These are phyloP conservation scores for Irpex rosettiformis DNA, from an alignment of 1,284 basidiomycete species.

Conservation along the genomic window DNA sequence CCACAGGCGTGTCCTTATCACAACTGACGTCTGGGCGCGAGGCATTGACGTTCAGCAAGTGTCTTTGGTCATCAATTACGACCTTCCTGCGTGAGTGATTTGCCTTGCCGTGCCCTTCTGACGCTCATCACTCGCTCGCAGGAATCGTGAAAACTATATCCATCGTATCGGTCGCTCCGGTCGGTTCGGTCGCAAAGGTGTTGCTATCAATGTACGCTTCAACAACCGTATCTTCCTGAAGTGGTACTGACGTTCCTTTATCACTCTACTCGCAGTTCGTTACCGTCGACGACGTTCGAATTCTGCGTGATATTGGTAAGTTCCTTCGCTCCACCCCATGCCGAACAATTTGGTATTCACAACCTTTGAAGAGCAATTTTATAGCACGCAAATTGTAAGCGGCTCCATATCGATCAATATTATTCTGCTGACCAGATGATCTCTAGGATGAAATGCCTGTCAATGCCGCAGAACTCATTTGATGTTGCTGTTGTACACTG, in stretches of 20 bases:
- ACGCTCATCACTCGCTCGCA: slow-evolving; percentile 25
- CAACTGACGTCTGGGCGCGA: slow-evolving; percentile 97
- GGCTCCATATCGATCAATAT: slow-evolving; percentile 8
- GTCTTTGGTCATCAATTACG: slow-evolving; percentile 97
- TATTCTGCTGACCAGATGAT: slow-evolving; percentile 12
- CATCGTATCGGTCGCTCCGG: slow-evolving; percentile 96
- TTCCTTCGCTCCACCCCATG: slow-evolving; percentile 13
- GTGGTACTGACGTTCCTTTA: slow-evolving; percentile 14
- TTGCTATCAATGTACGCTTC: slow-evolving; percentile 77
- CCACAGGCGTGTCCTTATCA: slow-evolving; percentile 86
- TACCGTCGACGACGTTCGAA: slow-evolving; percentile 86
- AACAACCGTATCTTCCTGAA: background rate
- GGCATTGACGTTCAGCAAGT: slow-evolving; percentile 99
- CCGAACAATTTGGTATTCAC: slow-evolving; percentile 15
- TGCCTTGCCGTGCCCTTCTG: background rate
- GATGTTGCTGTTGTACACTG: slow-evolving; percentile 17
- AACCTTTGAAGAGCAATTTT: slow-evolving; percentile 67
- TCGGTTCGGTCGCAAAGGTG: slow-evolving; percentile 93
- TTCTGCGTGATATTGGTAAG: slow-evolving; percentile 86
- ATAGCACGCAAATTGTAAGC: slow-evolving; percentile 83
- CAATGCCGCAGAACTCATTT: slow-evolving; percentile 86
- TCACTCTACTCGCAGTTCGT: slow-evolving; percentile 85
- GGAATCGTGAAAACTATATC: slow-evolving; percentile 98
- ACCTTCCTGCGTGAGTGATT: slow-evolving; percentile 78
- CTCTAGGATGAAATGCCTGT: slow-evolving; percentile 90